Base-by-base conservation (phyloP, 192 early-diverging fungal species). In the Chytriomyces hyalinus region DNA sequence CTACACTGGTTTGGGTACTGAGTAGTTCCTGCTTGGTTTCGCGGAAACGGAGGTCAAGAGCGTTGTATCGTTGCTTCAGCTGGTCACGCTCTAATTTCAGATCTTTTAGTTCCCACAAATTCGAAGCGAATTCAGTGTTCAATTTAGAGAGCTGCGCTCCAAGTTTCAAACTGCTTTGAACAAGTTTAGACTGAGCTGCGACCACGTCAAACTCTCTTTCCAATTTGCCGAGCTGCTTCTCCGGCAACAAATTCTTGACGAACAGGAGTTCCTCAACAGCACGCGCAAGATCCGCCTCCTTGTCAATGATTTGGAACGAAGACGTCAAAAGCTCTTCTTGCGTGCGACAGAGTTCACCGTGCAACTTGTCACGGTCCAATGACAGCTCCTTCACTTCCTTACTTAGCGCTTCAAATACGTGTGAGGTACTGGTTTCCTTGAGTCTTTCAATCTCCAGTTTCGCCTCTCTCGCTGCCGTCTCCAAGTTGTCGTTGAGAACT, bases 81-180 rank as follows among this genome's bases (percentile, higher is more conserved):
- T 28, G 44, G 48, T 75, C 73, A 8, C 73, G 28, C 22, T 75
- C 63, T 4, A 47, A 36, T 15, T 22, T 22, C 9, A 44, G 45
- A 20, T 65, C 63, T 8, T 64, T 44, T 44, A 75, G 50, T 17
- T 51, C 49, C 73, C 73, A 75, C 61, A 75, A 13, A 13, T 24
- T 65, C 22, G 43, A 20, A 26, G 63, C 61, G 17, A 48, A 65
- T 28, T 75, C 73, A 6, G 43, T 51, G 9, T 61, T 26, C 9
- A 65, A 6, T 66, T 75, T 75, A 1, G 73, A 64, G 20, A 75
- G 46, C 26, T 75, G 73, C 24, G 73, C 28, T 17, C 73, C 73
- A 6, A 75, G 73, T 6, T 65, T 47, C 15, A 75, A n/a, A 43
- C 66, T 75, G 26, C 73, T 48, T 49, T 65, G 43, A 47, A 64